Evolutionary conservation across 768 basidiomycete species (phyloP).

Genomic region (Daedaleopsis sinensis): DNA sequence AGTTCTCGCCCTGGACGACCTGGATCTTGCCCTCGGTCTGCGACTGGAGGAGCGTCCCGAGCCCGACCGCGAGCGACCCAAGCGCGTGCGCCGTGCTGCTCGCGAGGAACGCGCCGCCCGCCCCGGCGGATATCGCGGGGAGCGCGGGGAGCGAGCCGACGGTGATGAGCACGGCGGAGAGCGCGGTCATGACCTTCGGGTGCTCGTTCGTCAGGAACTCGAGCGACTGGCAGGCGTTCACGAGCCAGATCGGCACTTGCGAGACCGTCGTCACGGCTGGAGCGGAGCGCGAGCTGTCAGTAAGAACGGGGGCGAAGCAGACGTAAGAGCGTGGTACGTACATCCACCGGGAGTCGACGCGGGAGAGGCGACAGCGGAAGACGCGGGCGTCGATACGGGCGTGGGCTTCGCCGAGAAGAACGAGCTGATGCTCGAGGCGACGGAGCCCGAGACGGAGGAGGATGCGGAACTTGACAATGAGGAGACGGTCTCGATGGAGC

Average conservation of each 20-base stretch:
- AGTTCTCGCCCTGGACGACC: slow-evolving; percentile 9
- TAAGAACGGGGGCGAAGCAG: not conserved
- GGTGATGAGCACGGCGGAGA: slow-evolving; percentile 79
- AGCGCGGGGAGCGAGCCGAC: slow-evolving; percentile 75
- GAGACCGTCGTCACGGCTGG: slow-evolving; percentile 47
- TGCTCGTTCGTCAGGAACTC: slow-evolving; percentile 77
- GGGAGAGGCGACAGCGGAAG: slow-evolving; percentile 16
- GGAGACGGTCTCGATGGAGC: slow-evolving; percentile 27
- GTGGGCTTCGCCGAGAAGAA: slow-evolving; percentile 18
- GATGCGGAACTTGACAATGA: slow-evolving; percentile 5
- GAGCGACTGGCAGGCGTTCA: slow-evolving; percentile 77
- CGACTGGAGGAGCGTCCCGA: slow-evolving; percentile 60
- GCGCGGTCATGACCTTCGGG: slow-evolving; percentile 71
- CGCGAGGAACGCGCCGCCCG: slow-evolving; percentile 73
- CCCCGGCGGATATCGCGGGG: slow-evolving; percentile 68
- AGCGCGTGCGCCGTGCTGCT: slow-evolving; percentile 76
- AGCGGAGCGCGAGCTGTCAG: not conserved
- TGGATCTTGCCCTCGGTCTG: slow-evolving; percentile 25
- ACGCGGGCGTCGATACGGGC: slow-evolving; percentile 11
- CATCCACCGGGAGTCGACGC: slow-evolving; percentile 23
- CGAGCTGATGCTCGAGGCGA: slow-evolving; percentile 16
- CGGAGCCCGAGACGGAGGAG: slow-evolving; percentile 17
- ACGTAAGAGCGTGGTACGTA: slow-evolving; percentile 5
- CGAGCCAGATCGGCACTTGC: slow-evolving; percentile 73
- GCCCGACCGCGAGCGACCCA: slow-evolving; percentile 76